Base-by-base conservation (phyloP, 1,284 basidiomycete species). In the Termitomyces sp. region DNA sequence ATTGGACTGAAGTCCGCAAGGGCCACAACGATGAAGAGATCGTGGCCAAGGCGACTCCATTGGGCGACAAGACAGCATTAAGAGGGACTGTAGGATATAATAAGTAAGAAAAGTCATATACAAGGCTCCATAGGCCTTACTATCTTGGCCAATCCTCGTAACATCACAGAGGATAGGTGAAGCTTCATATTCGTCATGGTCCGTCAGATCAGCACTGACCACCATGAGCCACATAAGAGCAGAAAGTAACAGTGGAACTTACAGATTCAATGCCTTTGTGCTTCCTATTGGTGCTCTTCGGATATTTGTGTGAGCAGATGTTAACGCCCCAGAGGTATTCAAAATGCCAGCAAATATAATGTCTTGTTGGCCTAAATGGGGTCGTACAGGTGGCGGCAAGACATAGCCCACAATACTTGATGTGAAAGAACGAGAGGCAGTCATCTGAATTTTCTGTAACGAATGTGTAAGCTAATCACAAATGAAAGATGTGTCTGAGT, bases 241-340 rank as follows among this genome's bases (percentile, higher is more conserved):
- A 42, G 56, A 6, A 26, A 13, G 24, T 26, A 47, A 41, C 52
- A 26, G 19, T 24, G n/a, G 28, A 15, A 65, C 81, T 61, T 58
- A 88, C 87, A 86, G 51, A 58, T 76, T 78, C 30, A 89, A 60
- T 17, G 81, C 73, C 39, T 65, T 65, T 15, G 83, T 68, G 15
- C 65, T 68, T n/a, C 87, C 87, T 33, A 83, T 73, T 0, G 67
- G 52, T 5, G 73, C 65, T 47, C 81, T 77, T 59, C 70, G 79
- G 2, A 55, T 44, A 44, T 69, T 72, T 24, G 63, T 63, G 43
- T 62, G 67, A 21, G 63, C 61, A 55, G 67, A 67, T 6, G 73
- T 62, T 28, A 75, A 57, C 26, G 70, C 55, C 0, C 80, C 78
- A 28, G 72, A 70, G 7, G 70, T 65, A 61, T 81, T 70, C 24